Conservation (phyloP, 2,329 filamentous ascomycete species). For the Ascochyta koolunga region DNA sequence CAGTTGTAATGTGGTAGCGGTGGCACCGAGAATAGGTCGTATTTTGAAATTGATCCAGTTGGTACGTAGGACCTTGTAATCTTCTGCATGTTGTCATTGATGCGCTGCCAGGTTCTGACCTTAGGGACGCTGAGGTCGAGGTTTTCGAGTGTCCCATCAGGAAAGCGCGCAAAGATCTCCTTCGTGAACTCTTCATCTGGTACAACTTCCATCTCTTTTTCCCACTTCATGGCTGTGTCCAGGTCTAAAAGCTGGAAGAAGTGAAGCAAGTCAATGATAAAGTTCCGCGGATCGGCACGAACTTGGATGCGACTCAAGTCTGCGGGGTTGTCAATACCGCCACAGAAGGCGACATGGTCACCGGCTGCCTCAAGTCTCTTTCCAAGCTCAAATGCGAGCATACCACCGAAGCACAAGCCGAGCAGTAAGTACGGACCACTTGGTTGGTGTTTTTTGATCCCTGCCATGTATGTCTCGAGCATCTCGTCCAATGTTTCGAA, state of each 20-base stretch:
- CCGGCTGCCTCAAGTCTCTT: constrained; percentile 6
- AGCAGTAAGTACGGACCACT: constrained; percentile 58
- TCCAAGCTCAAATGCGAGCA: constrained; percentile 56
- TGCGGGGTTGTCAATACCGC: constrained; percentile 14
- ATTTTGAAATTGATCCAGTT: constrained; percentile 5
- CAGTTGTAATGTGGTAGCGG: constrained; percentile 12
- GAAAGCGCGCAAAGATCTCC: constrained; percentile 10
- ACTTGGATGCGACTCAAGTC: constrained; percentile 9
- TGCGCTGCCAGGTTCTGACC: constrained; percentile 11
- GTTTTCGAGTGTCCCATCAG: constrained; percentile 12
- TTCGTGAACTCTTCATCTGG: constrained; percentile 2
- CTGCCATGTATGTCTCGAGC: constrained; percentile 49
- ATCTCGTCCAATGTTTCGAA: constrained; percentile 52
- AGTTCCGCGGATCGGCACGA: constrained; percentile 5
- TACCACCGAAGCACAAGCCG: constrained; percentile 59
- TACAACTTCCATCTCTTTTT: constrained; percentile 7
- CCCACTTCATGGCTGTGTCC: constrained; percentile 8
- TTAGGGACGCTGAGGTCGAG: constrained; percentile 10
- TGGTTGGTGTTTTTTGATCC: constrained; percentile 54
- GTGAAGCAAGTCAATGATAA: constrained; percentile 15
- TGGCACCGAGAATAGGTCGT: constrained; percentile 14
- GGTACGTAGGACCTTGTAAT: constrained; percentile 9
- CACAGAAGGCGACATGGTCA: constrained; percentile 9
- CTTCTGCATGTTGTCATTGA: constrained; percentile 12
- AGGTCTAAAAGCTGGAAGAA: constrained; percentile 9